Base-by-base conservation (phyloP, 2,329 filamentous ascomycete genomes). In the Trichoderma koningiopsis region DNA sequence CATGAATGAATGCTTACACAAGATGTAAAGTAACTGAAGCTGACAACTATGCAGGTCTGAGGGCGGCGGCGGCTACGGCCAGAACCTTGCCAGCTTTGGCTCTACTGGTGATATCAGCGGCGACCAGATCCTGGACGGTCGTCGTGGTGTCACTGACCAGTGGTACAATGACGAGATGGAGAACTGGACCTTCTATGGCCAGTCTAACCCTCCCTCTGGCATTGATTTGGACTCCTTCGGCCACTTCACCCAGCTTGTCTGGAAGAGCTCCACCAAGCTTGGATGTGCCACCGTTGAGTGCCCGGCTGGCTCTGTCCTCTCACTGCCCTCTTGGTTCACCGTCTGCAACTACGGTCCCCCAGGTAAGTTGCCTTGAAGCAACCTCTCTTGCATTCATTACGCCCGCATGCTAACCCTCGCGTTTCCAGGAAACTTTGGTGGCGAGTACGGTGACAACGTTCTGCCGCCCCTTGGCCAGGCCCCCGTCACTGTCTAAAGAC, bases 101-200 rank as follows among this genome's bases (percentile, higher is more conserved):
- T 80, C 79, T 60, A 79, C 80, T 33, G 80, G 75, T 47, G 74
- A 82, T 58, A 79, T 83, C 29, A 72, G 75, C 56, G 71, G 69
- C 60, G 72, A 79, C 71, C 72, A 76, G 71, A 84, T 90, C 73
- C 81, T 79, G 70, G 86, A 89, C 58, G 84, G 92, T 72, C 88
- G 88, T 66, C 84, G 86, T 72, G 89, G 91, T 73, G 89, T 95
- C 77, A 92, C 89, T 76, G 87, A 95, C 78, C 85, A 91, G 82
- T 97, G 96, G 93, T 97, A 97, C 87, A 93, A 96, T 79, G 87
- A 87, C 75, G 93, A 97, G 81, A 83, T 91, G 75, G 77, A 78
- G 72, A 81, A 81, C 75, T 89, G 85, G 80, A 79, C 81, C 65
- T 84, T 81, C 77, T 96, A 91, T 76, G 91, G 89, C 72, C 68